phyloP scores from a whole-genome alignment of 306 rosid species.

The Quercus rubra region DNA sequence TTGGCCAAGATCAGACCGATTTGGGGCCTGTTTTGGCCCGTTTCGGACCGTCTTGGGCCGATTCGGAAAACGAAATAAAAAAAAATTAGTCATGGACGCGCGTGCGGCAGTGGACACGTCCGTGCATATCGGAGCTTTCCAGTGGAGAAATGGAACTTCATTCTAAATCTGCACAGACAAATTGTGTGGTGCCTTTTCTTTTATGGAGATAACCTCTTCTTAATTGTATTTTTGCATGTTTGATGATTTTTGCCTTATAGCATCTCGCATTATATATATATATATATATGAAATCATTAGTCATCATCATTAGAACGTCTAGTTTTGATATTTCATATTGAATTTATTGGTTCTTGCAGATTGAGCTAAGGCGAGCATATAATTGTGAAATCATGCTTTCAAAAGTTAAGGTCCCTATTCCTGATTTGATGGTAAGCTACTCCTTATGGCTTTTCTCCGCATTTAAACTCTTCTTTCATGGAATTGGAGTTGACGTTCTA shows the following conservation, averaged over 20 bases:
- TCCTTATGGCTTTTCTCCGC: slow-evolving; percentile 1
- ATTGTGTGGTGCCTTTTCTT: background rate
- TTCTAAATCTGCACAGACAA: too few species aligned
- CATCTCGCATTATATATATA: background rate
- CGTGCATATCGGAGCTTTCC: too few species aligned
- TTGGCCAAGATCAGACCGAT: too few species aligned
- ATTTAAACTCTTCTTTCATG: slow-evolving; percentile 11
- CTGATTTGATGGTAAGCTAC: slow-evolving; percentile 85
- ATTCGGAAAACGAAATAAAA: too few species aligned
- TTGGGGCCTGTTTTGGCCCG: too few species aligned
- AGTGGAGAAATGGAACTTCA: too few species aligned
- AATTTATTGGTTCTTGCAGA: slow-evolving; percentile 51
- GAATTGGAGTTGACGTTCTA: slow-evolving; percentile 22
- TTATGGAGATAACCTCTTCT: background rate
- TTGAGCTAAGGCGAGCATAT: slow-evolving; percentile 94
- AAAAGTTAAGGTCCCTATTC: slow-evolving; percentile 89
- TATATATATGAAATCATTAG: background rate
- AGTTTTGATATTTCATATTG: background rate
- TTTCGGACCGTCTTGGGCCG: too few species aligned
- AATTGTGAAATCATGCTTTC: slow-evolving; percentile 99
- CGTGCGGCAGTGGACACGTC: too few species aligned
- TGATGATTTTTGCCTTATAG: background rate
- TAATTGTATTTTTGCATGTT: background rate
- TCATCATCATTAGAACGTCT: background rate
- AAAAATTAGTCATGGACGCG: too few species aligned